A percentile compares a stretch with the other conserved stretches of the same genome.
These are phyloP conservation scores for Termitomyces sp. DNA, from an alignment of 768 basidiomycete genomes.

Conservation along the genomic window DNA sequence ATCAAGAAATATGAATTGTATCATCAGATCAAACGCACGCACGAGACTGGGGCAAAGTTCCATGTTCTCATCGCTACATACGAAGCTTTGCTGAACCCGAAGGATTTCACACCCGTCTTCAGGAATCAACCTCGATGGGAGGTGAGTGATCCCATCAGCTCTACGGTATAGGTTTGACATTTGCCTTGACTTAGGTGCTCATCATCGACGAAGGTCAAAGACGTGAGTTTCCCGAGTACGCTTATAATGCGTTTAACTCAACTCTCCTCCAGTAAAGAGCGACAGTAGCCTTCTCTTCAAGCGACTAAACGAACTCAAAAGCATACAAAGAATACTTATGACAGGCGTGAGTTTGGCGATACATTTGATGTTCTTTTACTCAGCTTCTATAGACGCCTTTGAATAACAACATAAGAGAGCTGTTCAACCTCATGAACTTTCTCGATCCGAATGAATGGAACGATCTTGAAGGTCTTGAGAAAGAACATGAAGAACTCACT, in stretches of 20 bases:
- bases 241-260: constrained; percentile 7
- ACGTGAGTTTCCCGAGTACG: constrained; percentile 42
- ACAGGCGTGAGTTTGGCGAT: constrained; percentile 61
- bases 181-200: constrained; percentile 42
- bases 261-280: constrained; percentile 64
- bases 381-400: constrained; percentile 66
- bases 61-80: constrained; percentile 95
- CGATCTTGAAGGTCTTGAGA: constrained; percentile 71
- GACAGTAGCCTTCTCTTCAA: constrained; percentile 78
- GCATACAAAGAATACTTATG: constrained; percentile 81
- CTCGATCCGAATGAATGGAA: constrained; percentile 76
- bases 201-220: constrained; percentile 94
- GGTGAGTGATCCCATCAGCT: constrained; percentile 26
- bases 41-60: constrained; percentile 58
- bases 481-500: constrained; percentile 71
- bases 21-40: constrained; percentile 43
- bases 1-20: constrained; percentile 80
- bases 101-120: constrained; percentile 75
- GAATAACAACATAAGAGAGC: constrained; percentile 95
- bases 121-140: constrained; percentile 89
- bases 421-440: constrained; percentile 98
- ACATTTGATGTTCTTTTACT: constrained; percentile 10
- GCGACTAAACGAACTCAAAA: constrained; percentile 76
- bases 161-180: not conserved
- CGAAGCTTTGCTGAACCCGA: constrained; percentile 69